Evolutionary conservation across 1,284 basidiomycete genomes (phyloP).

Genomic region (Lignosus rhinocerotis): DNA sequence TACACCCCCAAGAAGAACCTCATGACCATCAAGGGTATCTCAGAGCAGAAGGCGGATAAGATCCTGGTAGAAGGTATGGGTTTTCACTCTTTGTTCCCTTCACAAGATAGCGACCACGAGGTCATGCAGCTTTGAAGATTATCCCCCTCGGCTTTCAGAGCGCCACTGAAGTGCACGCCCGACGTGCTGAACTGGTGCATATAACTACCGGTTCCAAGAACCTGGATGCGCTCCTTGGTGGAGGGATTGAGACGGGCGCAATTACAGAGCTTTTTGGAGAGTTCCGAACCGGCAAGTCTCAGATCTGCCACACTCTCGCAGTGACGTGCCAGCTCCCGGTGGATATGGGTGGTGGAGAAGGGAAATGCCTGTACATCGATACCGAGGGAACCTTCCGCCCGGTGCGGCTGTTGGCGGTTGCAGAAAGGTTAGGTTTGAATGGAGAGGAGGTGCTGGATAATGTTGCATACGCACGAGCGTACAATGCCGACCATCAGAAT

Average conservation of each 20-base stretch:
- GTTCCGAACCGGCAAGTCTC: conserved; percentile 98
- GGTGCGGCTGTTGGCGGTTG: conserved; percentile 90
- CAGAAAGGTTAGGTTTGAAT: conserved; percentile 93
- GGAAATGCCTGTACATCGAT: conserved; percentile 99
- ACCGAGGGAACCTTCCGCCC: conserved; percentile 99
- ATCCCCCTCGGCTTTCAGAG: conserved; percentile 98
- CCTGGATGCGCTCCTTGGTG: conserved; percentile 93
- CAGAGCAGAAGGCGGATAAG: conserved; percentile 97
- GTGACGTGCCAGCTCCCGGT: conserved; percentile 98
- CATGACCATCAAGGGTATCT: conserved; percentile 94
- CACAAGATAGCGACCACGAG: background rate
- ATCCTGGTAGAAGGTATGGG: conserved; percentile 87
- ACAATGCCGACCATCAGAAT: conserved; percentile 98
- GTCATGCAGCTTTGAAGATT: conserved; percentile 83
- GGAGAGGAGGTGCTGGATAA: conserved; percentile 99
- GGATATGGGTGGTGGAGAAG: conserved; percentile 98
- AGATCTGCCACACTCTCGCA: conserved; percentile 96
- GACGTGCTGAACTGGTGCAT: conserved; percentile 94
- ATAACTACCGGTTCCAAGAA: conserved; percentile 98
- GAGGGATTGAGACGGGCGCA: conserved; percentile 97
- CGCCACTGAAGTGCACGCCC: conserved; percentile 95
- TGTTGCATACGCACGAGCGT: conserved; percentile 97
- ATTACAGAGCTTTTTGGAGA: conserved; percentile 99
- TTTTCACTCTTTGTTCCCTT: background rate
- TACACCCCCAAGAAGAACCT: conserved; percentile 97